phyloP scores from a whole-genome alignment of 2,329 filamentous ascomycete genomes.

The Aspergillus quadrilineatus region DNA sequence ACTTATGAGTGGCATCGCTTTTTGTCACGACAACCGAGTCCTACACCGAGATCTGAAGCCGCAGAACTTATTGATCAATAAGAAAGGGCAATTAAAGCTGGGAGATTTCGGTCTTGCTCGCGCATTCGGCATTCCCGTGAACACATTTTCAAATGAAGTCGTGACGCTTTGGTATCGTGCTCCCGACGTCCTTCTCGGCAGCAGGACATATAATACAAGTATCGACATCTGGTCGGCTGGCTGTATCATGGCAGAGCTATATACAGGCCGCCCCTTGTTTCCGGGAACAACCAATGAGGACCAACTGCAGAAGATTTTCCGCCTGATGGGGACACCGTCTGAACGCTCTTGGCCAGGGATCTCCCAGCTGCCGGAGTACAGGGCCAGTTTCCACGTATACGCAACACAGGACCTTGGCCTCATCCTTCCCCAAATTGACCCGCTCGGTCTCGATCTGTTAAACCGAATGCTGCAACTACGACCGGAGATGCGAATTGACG shows the following conservation, averaged over 20 bases:
- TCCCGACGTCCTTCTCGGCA: constrained; percentile 90
- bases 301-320: constrained; percentile 94
- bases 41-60: constrained; percentile 94
- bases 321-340: constrained; percentile 95
- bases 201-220: constrained; percentile 97
- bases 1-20: constrained; percentile 90
- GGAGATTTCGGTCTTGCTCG: constrained; percentile 92
- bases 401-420: constrained; percentile 84
- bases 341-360: constrained; percentile 96
- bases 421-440: constrained; percentile 88
- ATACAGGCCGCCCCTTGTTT: constrained; percentile 90
- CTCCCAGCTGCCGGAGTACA: constrained; percentile 95
- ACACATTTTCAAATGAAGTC: constrained; percentile 97
- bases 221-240: constrained; percentile 99
- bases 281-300: constrained; percentile 98
- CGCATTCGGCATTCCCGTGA: constrained; percentile 94
- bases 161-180: constrained; percentile 98
- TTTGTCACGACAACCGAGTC: constrained; percentile 96
- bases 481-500: constrained; percentile 87
- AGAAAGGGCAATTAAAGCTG: constrained; percentile 83
- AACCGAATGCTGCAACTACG: constrained; percentile 88
- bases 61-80: constrained; percentile 94
- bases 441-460: constrained; percentile 79
- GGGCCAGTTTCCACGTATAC: constrained; percentile 90
- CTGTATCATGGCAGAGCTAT: constrained; percentile 99